Conservation (phyloP, 164 flowering plant species). For the Vitis cinerea region DNA sequence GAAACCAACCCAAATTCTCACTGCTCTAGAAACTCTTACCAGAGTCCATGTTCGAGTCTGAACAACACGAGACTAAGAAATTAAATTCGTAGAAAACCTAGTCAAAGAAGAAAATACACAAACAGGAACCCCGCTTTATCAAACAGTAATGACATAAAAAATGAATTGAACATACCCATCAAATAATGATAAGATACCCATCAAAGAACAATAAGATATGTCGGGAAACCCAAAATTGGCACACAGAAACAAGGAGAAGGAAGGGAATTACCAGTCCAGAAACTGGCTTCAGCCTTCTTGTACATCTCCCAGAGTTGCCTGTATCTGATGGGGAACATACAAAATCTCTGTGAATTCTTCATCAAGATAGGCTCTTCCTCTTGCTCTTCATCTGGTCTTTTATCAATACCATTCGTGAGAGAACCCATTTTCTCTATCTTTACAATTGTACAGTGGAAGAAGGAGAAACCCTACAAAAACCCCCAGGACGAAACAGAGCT, state of each 20-base stretch:
- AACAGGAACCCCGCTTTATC: too few species aligned
- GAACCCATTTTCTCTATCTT: slow-evolving; percentile 49
- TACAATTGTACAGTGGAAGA: neutral
- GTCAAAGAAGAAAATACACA: too few species aligned
- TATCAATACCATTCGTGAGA: slow-evolving; percentile 26
- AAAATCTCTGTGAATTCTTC: slow-evolving; percentile 56
- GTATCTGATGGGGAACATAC: slow-evolving; percentile 80
- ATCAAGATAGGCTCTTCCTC: slow-evolving; percentile 61
- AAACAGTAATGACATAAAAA: too few species aligned
- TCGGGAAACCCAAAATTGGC: neutral
- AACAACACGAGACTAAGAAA: too few species aligned
- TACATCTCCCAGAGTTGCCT: slow-evolving; percentile 89
- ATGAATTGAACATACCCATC: too few species aligned
- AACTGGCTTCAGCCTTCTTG: slow-evolving; percentile 80
- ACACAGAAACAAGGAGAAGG: neutral
- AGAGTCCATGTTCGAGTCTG: too few species aligned
- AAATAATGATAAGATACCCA: too few species aligned
- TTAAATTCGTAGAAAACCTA: too few species aligned
- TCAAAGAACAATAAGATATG: too few species aligned
- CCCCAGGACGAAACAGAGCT: slow-evolving; percentile 9
- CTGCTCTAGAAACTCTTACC: too few species aligned
- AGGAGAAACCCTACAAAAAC: slow-evolving; percentile 37
- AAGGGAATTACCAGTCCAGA: slow-evolving; percentile 67
- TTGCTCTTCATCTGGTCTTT: slow-evolving; percentile 17
- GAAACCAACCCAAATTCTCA: too few species aligned